A percentile compares a stretch with the other conserved stretches of the same genome.
phyloP scores from a whole-genome alignment of 345 rosid species.

The Acer campestre region DNA sequence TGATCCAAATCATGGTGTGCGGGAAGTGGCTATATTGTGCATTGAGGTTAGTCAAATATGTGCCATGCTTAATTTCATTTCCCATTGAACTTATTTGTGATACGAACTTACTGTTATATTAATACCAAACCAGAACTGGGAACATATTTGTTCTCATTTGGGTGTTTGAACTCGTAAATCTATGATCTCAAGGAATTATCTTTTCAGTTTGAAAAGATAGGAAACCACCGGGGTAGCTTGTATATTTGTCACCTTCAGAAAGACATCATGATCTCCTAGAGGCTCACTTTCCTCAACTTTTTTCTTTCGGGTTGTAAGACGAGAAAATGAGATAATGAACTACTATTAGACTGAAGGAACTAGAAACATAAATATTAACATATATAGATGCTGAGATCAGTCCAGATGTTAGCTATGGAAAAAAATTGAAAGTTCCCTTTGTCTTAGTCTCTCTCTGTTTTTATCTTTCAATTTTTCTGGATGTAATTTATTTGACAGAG shows the following conservation, averaged over 20 bases:
- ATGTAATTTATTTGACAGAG: not conserved
- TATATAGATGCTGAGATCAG: not conserved
- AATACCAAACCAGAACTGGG: not conserved
- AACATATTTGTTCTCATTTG: not conserved
- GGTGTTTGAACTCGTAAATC: no score
- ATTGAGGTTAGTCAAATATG: slow-evolving; percentile 62
- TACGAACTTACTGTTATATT: not conserved
- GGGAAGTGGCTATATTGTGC: slow-evolving; percentile 92
- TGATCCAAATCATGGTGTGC: slow-evolving; percentile 85
- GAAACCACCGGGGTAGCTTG: not conserved
- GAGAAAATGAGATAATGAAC: not conserved
- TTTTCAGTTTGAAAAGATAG: not conserved
- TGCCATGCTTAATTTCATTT: slow-evolving; percentile 1
- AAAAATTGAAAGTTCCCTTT: not conserved
- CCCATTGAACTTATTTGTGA: slow-evolving; percentile 2
- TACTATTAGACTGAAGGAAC: not conserved
- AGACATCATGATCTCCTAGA: not conserved
- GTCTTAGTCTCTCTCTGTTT: not conserved
- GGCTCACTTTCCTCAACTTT: not conserved
- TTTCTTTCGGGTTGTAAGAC: not conserved
- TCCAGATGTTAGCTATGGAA: not conserved
- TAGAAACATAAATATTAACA: not conserved
- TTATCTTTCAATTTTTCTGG: not conserved
- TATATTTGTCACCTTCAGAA: not conserved
- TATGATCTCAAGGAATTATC: not conserved